Evolutionary conservation across 805 yeast species (phyloP).

Genomic region (Teunomyces kruisii): DNA sequence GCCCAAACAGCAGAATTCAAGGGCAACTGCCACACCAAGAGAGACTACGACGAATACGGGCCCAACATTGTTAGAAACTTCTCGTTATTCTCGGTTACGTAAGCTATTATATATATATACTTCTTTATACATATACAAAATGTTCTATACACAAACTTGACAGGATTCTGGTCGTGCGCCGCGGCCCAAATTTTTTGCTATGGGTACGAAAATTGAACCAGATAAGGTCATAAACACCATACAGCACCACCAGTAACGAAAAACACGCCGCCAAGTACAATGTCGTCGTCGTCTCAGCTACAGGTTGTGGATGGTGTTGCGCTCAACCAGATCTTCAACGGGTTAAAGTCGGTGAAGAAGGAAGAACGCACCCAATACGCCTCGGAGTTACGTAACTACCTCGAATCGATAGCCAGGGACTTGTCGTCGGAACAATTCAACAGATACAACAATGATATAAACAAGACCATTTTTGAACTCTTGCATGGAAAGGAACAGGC

Average conservation of each 20-base stretch:
- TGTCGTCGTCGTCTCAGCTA: slow-evolving; percentile 25
- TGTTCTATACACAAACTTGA: background rate
- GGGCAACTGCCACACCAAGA: slow-evolving; percentile 94
- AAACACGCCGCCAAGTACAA: background rate
- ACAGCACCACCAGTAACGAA: background rate
- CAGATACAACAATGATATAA: slow-evolving; percentile 79
- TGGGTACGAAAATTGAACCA: background rate
- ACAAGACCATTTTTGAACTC: slow-evolving; percentile 82
- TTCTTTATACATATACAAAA: background rate
- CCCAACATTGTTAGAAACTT: slow-evolving; percentile 97
- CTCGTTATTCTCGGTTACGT: slow-evolving; percentile 89
- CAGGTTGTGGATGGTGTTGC: slow-evolving; percentile 50
- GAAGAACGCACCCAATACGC: slow-evolving; percentile 58
- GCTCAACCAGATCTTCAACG: slow-evolving; percentile 52
- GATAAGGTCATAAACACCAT: background rate
- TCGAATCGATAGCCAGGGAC: slow-evolving; percentile 75
- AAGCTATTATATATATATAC: slow-evolving; percentile 15
- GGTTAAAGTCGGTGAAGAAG: slow-evolving; percentile 44
- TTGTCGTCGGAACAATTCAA: slow-evolving; percentile 78
- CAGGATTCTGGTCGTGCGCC: slow-evolving; percentile 5
- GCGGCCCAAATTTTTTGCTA: slow-evolving; percentile 2
- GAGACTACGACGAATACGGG: slow-evolving; percentile 96
- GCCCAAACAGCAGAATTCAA: slow-evolving; percentile 98
- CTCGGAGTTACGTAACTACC: slow-evolving; percentile 63
- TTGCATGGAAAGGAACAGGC: slow-evolving; percentile 70